Conservation (phyloP, 1,139 yeast species). For the Yamadazyma membranifaciens region DNA sequence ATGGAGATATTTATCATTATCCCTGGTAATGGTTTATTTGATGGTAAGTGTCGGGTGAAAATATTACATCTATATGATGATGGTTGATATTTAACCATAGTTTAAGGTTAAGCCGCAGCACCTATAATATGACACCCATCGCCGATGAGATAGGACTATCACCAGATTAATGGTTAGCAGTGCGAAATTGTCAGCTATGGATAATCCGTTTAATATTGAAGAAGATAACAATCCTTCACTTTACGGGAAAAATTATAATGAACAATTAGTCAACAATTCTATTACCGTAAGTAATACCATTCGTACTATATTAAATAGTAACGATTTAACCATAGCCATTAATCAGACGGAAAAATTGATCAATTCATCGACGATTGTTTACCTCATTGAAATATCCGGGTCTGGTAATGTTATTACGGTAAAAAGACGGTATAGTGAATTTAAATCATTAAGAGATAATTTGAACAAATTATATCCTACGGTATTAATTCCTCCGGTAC, state of each 20-base stretch:
- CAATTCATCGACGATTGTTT: conserved; percentile 41
- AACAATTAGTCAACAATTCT: conserved; percentile 31
- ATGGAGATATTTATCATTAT: too few relatives aligned
- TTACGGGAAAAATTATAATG: conserved; percentile 24
- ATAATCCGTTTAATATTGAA: conserved; percentile 34
- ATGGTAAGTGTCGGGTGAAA: too few relatives aligned
- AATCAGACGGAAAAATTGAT: conserved; percentile 37
- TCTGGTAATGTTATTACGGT: conserved; percentile 23
- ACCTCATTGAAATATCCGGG: conserved; percentile 27
- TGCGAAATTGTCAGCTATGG: conserved; percentile 9
- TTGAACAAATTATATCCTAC: conserved; percentile 49
- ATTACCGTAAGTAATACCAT: conserved; percentile 41
- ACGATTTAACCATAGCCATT: conserved; percentile 29
- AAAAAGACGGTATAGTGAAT: conserved; percentile 54
- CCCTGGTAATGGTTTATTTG: too few relatives aligned
- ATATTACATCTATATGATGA: too few relatives aligned
- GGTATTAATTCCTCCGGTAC: conserved; percentile 53
- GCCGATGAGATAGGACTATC: too few relatives aligned
- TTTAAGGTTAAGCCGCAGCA: too few relatives aligned
- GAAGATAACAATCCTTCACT: conserved; percentile 51
- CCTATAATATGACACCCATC: too few relatives aligned
- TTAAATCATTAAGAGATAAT: conserved; percentile 48
- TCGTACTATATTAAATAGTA: conserved; percentile 26
- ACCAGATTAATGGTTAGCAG: neutral
- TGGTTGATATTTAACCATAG: too few relatives aligned